Conservation (phyloP, 208 protist species). For the Endotrypanum monterogeii region DNA sequence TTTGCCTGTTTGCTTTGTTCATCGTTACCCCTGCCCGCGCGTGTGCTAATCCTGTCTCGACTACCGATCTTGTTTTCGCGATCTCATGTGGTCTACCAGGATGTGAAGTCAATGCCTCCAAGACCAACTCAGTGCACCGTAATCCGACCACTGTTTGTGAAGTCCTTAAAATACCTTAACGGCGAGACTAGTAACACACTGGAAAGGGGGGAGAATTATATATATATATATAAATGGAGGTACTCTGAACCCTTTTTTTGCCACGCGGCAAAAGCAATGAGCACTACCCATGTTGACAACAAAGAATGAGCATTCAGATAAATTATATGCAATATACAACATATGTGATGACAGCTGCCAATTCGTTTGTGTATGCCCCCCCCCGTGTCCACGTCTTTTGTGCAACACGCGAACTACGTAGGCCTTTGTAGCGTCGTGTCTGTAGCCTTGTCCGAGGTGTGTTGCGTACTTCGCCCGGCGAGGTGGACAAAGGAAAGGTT, state of each 20-base stretch:
- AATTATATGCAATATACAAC: background rate
- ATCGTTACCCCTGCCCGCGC: background rate
- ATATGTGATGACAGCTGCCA: background rate
- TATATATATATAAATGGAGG: background rate
- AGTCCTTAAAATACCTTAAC: slow-evolving; percentile 4
- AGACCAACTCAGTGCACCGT: slow-evolving; percentile 21
- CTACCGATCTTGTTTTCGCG: background rate
- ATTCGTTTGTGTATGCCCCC: background rate
- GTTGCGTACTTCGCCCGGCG: background rate
- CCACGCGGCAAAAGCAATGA: background rate
- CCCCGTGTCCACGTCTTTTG: background rate
- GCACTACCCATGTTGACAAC: background rate
- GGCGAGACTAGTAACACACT: background rate
- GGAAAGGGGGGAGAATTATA: background rate
- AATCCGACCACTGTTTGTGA: slow-evolving; percentile 20
- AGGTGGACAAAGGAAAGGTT: background rate
- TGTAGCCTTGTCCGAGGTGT: background rate
- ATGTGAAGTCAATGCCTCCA: slow-evolving; percentile 2
- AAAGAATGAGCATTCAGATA: background rate
- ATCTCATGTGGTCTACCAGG: background rate
- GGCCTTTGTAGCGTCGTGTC: background rate
- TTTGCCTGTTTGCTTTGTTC: too few relatives aligned
- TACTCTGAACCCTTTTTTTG: slow-evolving; percentile 6
- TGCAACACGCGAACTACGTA: background rate
- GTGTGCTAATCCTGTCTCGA: background rate